Evolutionary conservation across 1,284 basidiomycete species (phyloP), one percentile per base, ranked within the genome.

Genomic region (Apiotrichum gracile): DNA sequence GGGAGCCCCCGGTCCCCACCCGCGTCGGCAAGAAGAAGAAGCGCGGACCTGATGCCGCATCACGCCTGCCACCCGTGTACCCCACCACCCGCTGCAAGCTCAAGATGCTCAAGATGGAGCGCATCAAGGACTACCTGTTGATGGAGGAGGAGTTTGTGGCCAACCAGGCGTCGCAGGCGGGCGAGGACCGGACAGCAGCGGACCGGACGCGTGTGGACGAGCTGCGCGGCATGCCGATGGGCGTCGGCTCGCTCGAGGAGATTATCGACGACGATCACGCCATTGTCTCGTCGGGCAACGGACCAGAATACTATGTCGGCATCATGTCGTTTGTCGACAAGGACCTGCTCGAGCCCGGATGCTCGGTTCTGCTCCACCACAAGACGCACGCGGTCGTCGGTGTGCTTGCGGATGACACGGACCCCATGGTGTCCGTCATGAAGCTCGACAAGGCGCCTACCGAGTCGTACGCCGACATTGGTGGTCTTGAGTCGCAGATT

Each of bases 181-280:
- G 72, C 47, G 92, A 97, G 74, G 93, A 97, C 78, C 91, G 93
- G 81, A 91, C 92, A 61, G 90, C 91, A 68, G 92, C 94, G 73
- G 94, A 98, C 73, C 81, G 92, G 63, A 88, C 88, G 27, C 87
- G 86, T 61, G 91, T 99, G 35, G 96, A 99, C 73, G 91, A 96
- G 73, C 77, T 99, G 47, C 84, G 96, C 46, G 96, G 96, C 21
- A 88, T 84, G 48, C 96, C 96, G 7, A 97, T 99, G 91, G 88
- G 86, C 14, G 91, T 99, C 49, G 96, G 96, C 34, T 91, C 92
- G 0, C 80, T 99, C 65, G 96, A 98, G 77, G 96, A 99, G 77
- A 97, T 99, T 66, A 96, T 99, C 69, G 96, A 98, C 79, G 96
- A 99, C 78, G 96, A 99, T 81, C 96, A 98, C 73, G 94, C 96